Conservation (phyloP, 306 rosid species). For the Sophora flavescens region DNA sequence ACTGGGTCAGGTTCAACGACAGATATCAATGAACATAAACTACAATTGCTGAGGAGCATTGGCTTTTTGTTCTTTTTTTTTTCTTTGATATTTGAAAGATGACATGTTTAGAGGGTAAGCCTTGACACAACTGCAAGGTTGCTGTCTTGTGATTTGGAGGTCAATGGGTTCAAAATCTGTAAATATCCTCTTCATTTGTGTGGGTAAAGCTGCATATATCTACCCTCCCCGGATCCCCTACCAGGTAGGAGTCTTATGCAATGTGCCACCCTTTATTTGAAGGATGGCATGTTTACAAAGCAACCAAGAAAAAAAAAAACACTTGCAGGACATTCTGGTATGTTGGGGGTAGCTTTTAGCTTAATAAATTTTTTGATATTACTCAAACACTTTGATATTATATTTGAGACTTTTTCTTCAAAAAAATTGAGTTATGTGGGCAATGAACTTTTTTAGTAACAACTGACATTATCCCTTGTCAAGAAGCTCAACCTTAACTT, state of each 20-base stretch:
- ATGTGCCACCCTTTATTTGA: no score
- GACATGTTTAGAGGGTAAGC: neutral
- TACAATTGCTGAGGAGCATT: neutral
- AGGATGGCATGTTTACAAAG: no score
- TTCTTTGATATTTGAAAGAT: conserved; percentile 1
- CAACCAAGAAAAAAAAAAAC: neutral
- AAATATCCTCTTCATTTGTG: no score
- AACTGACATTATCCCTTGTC: neutral
- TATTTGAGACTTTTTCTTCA: neutral
- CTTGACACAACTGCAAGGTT: no score
- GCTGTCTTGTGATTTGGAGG: no score
- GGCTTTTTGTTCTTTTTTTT: neutral
- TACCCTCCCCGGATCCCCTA: no score
- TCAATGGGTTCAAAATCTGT: no score
- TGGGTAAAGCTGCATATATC: no score
- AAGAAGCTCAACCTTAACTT: neutral
- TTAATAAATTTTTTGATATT: neutral
- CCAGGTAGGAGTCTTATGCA: no score
- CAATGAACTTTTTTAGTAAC: no score
- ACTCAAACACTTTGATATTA: neutral
- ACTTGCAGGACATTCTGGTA: conserved; percentile 1
- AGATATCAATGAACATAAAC: conserved; percentile 8
- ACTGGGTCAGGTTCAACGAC: conserved; percentile 2
- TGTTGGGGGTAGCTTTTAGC: neutral
- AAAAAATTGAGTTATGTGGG: neutral